Percentiles rank a stretch among this genome's conserved stretches.
Conservation (phyloP, 2,329 filamentous ascomycete genomes). For the Neonectria magnoliae region DNA sequence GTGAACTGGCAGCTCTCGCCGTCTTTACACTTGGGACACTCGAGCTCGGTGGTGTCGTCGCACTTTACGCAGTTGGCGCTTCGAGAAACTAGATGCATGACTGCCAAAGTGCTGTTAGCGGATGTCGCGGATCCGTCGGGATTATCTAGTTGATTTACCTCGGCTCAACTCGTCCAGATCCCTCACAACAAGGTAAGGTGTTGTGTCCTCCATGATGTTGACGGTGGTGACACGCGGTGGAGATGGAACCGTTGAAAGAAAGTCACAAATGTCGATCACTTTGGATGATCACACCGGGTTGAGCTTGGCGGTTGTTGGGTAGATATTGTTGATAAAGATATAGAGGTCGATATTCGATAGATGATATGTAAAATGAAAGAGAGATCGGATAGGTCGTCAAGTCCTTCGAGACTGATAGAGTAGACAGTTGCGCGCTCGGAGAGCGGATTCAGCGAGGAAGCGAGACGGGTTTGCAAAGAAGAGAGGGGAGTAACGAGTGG, state of each 20-base stretch:
- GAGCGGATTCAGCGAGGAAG: constrained; percentile 28
- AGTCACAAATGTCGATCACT: constrained; percentile 38
- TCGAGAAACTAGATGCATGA: constrained; percentile 51
- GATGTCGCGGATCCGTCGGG: background rate
- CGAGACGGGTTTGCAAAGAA: constrained; percentile 19
- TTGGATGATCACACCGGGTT: constrained; percentile 33
- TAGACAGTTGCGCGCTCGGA: constrained; percentile 12
- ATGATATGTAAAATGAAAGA: constrained; percentile 14
- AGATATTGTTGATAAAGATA: constrained; percentile 27
- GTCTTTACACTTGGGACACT: constrained; percentile 57
- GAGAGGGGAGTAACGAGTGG: constrained; percentile 53
- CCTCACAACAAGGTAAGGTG: constrained; percentile 37
- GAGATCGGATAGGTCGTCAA: constrained; percentile 16
- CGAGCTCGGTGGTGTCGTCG: constrained; percentile 51
- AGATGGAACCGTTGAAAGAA: constrained; percentile 20
- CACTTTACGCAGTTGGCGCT: constrained; percentile 58
- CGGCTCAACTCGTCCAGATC: constrained; percentile 45
- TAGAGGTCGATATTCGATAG: constrained; percentile 25
- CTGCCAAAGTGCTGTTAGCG: constrained; percentile 35
- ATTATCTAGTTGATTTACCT: constrained; percentile 38
- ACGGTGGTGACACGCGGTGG: constrained; percentile 8
- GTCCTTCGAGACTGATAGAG: constrained; percentile 13
- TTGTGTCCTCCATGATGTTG: constrained; percentile 34
- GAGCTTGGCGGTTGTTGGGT: constrained; percentile 25
- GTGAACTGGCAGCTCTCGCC: constrained; percentile 58